These are phyloP conservation scores for Basipetospora chlamydospora DNA, from an alignment of 2,329 filamentous ascomycete genomes.

Conservation along the genomic window DNA sequence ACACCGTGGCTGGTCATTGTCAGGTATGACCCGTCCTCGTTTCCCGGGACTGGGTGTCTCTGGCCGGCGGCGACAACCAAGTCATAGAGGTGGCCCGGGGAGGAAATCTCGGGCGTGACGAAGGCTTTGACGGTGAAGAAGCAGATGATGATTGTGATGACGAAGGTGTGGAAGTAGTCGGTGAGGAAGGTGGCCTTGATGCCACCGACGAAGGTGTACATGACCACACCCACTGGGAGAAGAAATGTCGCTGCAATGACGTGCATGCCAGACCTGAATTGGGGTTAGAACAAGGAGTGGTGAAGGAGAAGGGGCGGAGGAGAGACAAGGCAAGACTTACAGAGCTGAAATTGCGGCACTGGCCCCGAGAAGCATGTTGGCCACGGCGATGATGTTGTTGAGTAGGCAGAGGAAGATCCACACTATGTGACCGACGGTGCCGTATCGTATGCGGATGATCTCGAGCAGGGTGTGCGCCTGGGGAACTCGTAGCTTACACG, in stretches of 20 bases:
- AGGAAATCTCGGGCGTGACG: constrained; percentile 29
- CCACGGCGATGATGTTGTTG: constrained; percentile 37
- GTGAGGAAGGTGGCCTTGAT: constrained; percentile 29
- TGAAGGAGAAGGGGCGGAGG: not conserved
- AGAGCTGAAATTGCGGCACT: constrained; percentile 20
- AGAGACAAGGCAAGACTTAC: constrained; percentile 11
- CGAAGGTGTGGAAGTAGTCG: constrained; percentile 39
- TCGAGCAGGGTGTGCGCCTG: constrained; percentile 39
- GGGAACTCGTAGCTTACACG: constrained; percentile 35
- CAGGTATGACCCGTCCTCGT: constrained; percentile 36
- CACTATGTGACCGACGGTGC: constrained; percentile 30
- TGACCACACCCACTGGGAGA: constrained; percentile 21
- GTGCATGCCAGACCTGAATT: constrained; percentile 25
- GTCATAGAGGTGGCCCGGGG: constrained; percentile 32
- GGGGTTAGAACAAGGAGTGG: not conserved
- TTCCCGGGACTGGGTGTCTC: constrained; percentile 32
- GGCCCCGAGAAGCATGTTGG: constrained; percentile 34
- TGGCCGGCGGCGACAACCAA: constrained; percentile 29
- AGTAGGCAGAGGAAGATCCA: constrained; percentile 36
- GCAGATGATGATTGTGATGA: constrained; percentile 36
- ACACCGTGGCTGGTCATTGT: constrained; percentile 39
- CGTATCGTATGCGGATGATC: constrained; percentile 36
- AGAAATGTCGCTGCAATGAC: constrained; percentile 34
- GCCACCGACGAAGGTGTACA: constrained; percentile 24
- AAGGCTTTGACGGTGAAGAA: constrained; percentile 32